A percentile compares a stretch with the other conserved stretches of the same genome.
phyloP scores from a whole-genome alignment of 2,329 filamentous ascomycete species.

The Ascocoryne sarcoides region DNA sequence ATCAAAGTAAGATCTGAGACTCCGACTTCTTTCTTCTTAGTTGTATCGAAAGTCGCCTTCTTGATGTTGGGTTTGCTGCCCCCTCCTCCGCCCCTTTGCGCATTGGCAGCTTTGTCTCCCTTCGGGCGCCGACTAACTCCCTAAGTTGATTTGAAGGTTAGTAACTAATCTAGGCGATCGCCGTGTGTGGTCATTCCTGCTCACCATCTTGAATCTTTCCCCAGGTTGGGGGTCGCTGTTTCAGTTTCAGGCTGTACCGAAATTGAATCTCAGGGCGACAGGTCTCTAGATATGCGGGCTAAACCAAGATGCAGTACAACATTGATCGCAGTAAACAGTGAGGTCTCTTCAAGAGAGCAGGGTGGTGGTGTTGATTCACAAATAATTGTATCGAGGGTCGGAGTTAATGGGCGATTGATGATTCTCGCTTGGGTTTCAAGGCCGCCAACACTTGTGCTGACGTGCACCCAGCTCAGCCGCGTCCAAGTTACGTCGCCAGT shows the following conservation, averaged over 20 bases:
- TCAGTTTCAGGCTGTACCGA: constrained; percentile 16
- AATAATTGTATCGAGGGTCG: constrained; percentile 3
- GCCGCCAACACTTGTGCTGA: background rate
- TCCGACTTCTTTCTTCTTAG: constrained; percentile 98
- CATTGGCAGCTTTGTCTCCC: constrained; percentile 26
- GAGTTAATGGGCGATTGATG: background rate
- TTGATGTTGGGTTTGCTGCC: constrained; percentile 57
- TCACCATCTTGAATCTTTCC: constrained; percentile 22
- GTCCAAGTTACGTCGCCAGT: no score
- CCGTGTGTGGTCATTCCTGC: background rate
- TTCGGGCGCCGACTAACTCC: constrained; percentile 30
- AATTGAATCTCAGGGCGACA: background rate
- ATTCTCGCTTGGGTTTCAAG: constrained; percentile 8
- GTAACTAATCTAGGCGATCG: background rate
- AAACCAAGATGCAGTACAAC: background rate
- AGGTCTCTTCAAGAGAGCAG: constrained; percentile 8
- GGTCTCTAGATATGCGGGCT: background rate
- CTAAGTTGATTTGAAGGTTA: constrained; percentile 16
- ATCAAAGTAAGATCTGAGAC: constrained; percentile 95
- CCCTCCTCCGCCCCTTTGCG: constrained; percentile 17
- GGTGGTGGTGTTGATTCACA: constrained; percentile 1
- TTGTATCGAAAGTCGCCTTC: constrained; percentile 91
- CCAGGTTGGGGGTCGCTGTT: constrained; percentile 6
- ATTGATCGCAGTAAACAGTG: background rate
- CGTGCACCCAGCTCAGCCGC: background rate